Base-by-base conservation (phyloP, 371 early-diverging fungal species). In the Zopfochytrium polystomum region DNA sequence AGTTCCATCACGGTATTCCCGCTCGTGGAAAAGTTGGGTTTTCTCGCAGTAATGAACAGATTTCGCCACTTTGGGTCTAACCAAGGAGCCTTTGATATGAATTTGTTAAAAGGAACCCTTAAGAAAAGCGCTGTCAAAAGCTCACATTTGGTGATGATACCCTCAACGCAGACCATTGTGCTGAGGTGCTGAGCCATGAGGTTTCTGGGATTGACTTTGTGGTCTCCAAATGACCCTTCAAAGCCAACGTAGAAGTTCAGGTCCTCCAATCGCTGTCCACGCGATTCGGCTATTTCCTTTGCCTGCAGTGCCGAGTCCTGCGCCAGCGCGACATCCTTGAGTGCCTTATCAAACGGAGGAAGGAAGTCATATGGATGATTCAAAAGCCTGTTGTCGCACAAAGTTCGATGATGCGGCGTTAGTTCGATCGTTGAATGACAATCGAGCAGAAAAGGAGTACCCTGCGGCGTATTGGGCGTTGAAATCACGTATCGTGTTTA, bases 101-200 rank as follows among this genome's bases (percentile, higher is more conserved):
- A 29, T 42, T 18, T 46, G 25, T 47, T 26, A 53, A 38, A 11
- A 29, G 30, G 26, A 49, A 27, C n/a, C n/a, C n/a, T n/a, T n/a
- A n/a, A n/a, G n/a, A n/a, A n/a, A n/a, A n/a, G n/a, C n/a, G n/a
- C n/a, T n/a, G n/a, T n/a, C n/a, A n/a, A n/a, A n/a, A n/a, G 27
- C 57, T 62, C 79, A 83, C 96, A 95, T 60, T 90, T 86, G 2
- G 99, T 99, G 27, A 99, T 97, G 65, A 99, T 99, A 49, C 99
- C 99, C 76, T 99, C 99, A 33, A 99, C 70, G 65, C 92, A 95
- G 31, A 99, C 87, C 58, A 98, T 78, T 70, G 89, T 89, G 27
- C 95, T 93, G 23, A 99, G 69, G 56, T 84, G 87, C 52, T 70
- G 72, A 6, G 98, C 87, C 29, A 81, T 83, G 47, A 99, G 65